These are phyloP conservation scores for Wallemia ichthyophaga DNA, from an alignment of 1,284 basidiomycete species.

Conservation along the genomic window DNA sequence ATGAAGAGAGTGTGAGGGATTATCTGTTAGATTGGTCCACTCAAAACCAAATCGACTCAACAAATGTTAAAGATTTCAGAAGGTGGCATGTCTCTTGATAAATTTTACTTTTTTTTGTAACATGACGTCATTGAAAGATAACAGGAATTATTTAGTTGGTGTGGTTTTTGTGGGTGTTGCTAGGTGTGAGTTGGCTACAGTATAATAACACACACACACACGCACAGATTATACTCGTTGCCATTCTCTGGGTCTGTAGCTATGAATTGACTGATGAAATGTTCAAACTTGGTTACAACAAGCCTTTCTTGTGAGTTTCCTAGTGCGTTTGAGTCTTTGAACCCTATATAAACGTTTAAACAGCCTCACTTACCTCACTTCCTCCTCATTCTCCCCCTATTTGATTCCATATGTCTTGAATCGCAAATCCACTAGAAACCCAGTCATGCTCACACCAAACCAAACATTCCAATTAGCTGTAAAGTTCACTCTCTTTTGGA, in stretches of 20 bases:
- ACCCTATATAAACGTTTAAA: not conserved
- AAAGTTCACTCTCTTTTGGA: not conserved
- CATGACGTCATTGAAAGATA: not conserved
- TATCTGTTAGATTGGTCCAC: not conserved
- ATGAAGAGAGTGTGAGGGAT: not conserved
- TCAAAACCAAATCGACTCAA: not conserved
- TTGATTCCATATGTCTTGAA: constrained; percentile 37
- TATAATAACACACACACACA: not conserved
- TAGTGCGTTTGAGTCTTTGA: constrained; percentile 1
- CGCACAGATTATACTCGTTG: constrained; percentile 1
- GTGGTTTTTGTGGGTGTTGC: constrained; percentile 3
- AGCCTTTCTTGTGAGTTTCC: constrained; percentile 40
- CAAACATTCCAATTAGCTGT: constrained; percentile 3
- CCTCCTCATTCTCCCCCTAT: constrained; percentile 64
- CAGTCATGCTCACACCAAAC: constrained; percentile 4
- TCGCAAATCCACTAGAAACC: too few relatives aligned
- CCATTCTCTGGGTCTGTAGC: not conserved
- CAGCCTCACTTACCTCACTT: constrained; percentile 62
- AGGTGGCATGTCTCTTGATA: not conserved
- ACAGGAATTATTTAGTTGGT: not conserved
- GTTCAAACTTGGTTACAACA: constrained; percentile 22
- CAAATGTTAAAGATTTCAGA: not conserved
- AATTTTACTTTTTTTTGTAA: not conserved
- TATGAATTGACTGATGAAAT: not conserved
- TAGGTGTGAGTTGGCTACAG: not conserved